phyloP scores from a whole-genome alignment of 768 basidiomycete species.

The Crepidotus variabilis region DNA sequence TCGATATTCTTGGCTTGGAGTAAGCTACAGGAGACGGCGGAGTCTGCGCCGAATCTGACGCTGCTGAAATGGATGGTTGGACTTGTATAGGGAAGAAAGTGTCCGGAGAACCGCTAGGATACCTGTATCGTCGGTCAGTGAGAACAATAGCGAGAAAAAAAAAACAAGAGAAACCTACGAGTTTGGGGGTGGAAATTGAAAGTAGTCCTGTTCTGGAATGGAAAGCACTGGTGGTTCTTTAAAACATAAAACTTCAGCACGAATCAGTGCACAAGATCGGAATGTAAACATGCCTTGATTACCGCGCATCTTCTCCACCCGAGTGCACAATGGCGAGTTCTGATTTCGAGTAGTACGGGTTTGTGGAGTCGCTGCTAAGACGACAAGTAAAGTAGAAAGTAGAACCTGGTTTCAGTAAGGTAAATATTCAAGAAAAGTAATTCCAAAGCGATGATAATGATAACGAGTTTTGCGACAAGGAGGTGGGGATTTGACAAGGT shows the following conservation, averaged over 20 bases:
- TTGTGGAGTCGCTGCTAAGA: not conserved
- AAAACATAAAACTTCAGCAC: not conserved
- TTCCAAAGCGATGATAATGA: not conserved
- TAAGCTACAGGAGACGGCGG: slow-evolving; percentile 1
- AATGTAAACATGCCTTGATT: not conserved
- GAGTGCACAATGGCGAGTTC: not conserved
- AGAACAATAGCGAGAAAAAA: not conserved
- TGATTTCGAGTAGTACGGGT: not conserved
- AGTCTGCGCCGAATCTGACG: slow-evolving; percentile 7
- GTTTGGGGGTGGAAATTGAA: not conserved
- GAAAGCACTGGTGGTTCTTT: not conserved
- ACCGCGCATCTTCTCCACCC: not conserved
- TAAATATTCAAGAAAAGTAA: not conserved
- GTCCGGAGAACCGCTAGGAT: not conserved
- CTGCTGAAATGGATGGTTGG: not conserved
- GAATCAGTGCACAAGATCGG: not conserved
- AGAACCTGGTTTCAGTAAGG: not conserved
- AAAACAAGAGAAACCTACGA: not conserved
- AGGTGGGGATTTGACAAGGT: not conserved
- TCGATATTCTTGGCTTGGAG: slow-evolving; percentile 2
- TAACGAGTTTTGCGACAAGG: not conserved
- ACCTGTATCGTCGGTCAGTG: not conserved
- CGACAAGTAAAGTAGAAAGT: not conserved
- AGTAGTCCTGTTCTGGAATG: not conserved
- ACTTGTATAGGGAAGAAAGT: not conserved